A percentile compares a stretch with the other conserved stretches of the same genome.
phyloP scores from a whole-genome alignment of 495 filamentous ascomycete species.

The Poronia punctata region DNA sequence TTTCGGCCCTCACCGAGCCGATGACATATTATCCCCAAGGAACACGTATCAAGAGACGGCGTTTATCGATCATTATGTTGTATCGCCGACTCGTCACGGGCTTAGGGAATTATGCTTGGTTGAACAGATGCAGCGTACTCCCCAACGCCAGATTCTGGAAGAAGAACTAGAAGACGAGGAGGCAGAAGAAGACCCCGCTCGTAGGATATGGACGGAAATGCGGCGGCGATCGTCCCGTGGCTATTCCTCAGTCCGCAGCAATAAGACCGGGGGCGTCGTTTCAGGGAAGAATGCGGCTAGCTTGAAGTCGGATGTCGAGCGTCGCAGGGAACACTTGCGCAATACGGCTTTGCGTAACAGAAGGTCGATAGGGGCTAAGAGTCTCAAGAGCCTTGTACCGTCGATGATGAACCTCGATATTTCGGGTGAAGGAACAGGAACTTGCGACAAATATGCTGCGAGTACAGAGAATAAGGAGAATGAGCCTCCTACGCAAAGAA shows the following conservation, averaged over 20 bases:
- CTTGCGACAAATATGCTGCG: conserved; percentile 7
- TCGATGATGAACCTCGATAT: conserved; percentile 18
- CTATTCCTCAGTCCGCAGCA: conserved; percentile 17
- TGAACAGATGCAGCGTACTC: not conserved
- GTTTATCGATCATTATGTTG: not conserved
- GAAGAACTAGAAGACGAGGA: conserved; percentile 15
- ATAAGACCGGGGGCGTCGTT: conserved; percentile 11
- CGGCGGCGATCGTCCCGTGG: conserved; percentile 22
- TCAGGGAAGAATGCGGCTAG: conserved; percentile 3
- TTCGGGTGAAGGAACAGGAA: conserved; percentile 4
- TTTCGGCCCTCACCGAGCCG: conserved; percentile 32
- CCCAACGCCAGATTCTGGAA: not conserved
- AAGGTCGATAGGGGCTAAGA: conserved; percentile 35
- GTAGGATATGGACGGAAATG: conserved; percentile 43
- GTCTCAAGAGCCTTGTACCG: conserved; percentile 37
- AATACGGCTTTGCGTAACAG: conserved; percentile 35
- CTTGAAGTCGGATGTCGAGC: conserved; percentile 15
- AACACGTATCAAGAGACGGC: conserved; percentile 8
- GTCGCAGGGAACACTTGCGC: conserved; percentile 26
- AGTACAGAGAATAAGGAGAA: conserved; percentile 16
- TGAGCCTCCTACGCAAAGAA: conserved; percentile 2
- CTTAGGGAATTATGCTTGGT: too few species aligned
- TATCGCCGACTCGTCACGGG: too few species aligned
- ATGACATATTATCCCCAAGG: conserved; percentile 32
- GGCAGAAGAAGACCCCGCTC: conserved; percentile 31